phyloP scores from a whole-genome alignment of 441 rosid species.

The Bocquillonia castaneifolia region DNA sequence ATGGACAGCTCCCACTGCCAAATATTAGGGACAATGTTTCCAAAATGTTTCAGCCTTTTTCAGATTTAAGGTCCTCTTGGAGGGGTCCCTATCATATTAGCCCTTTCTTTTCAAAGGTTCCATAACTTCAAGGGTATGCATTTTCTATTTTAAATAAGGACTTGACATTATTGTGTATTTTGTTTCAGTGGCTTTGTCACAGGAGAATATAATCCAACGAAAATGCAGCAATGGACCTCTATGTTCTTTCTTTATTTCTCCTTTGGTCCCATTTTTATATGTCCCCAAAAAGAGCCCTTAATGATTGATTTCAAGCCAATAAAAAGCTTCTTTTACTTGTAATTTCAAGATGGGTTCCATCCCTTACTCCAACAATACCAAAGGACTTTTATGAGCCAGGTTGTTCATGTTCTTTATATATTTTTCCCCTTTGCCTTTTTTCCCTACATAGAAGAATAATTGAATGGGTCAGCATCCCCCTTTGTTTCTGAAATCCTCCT shows the following conservation, averaged over 20 bases:
- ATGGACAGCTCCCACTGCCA: conserved; percentile 33
- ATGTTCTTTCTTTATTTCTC: conserved; percentile 6
- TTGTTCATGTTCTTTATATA: too few species aligned
- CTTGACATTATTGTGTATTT: neutral
- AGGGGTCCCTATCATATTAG: too few species aligned
- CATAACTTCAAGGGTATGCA: too few species aligned
- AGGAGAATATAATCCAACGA: conserved; percentile 19
- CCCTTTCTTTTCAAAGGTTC: too few species aligned
- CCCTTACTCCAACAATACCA: neutral
- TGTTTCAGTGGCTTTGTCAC: neutral
- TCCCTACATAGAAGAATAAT: neutral
- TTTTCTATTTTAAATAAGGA: too few species aligned
- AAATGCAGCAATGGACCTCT: conserved; percentile 24
- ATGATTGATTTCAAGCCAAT: conserved; percentile 6
- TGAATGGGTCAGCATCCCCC: neutral
- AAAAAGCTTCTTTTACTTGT: neutral
- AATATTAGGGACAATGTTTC: conserved; percentile 25
- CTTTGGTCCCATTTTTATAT: conserved; percentile 20
- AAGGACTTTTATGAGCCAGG: too few species aligned
- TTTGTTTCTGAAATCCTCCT: neutral
- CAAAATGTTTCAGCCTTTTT: too few species aligned
- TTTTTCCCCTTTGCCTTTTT: too few species aligned
- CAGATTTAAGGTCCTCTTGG: too few species aligned
- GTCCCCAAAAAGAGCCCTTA: neutral
- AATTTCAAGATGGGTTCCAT: neutral